These are phyloP conservation scores for Moesziomyces parantarcticus DNA, from an alignment of 1,284 basidiomycete genomes.

Conservation along the genomic window DNA sequence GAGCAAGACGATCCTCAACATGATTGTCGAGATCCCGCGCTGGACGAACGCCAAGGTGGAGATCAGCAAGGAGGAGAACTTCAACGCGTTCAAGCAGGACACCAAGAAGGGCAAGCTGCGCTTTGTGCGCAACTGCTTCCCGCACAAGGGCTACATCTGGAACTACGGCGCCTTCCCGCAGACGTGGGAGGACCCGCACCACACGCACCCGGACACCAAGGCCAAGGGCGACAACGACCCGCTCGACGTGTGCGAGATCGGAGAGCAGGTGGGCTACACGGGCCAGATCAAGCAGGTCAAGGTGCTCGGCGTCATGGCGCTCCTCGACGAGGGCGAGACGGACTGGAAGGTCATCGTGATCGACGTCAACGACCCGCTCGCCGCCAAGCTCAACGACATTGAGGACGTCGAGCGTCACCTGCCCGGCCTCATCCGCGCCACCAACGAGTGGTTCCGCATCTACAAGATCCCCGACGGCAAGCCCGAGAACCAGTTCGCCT, in stretches of 20 bases:
- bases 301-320: slow-evolving; percentile 99
- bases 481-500: slow-evolving; percentile 98
- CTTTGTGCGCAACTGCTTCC: slow-evolving; percentile 99
- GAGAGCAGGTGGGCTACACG: slow-evolving; percentile 95
- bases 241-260: slow-evolving; percentile 99
- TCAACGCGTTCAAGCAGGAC: slow-evolving; percentile 99
- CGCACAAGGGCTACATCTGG: slow-evolving; percentile 87
- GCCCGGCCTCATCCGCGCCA: slow-evolving; percentile 84
- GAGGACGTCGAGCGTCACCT: slow-evolving; percentile 99
- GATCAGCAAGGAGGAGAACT: slow-evolving; percentile 94
- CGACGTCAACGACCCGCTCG: slow-evolving; percentile 95
- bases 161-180: slow-evolving; percentile 82
- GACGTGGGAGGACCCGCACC: slow-evolving; percentile 97
- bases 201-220: slow-evolving; percentile 94
- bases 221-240: slow-evolving; percentile 99
- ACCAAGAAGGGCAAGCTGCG: slow-evolving; percentile 94
- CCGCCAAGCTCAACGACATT: slow-evolving; percentile 96
- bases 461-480: slow-evolving; percentile 98
- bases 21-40: slow-evolving; percentile 83
- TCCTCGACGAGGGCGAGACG: slow-evolving; percentile 70
- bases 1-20: slow-evolving; percentile 74
- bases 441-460: slow-evolving; percentile 86
- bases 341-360: slow-evolving; percentile 75
- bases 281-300: slow-evolving; percentile 99
- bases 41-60: slow-evolving; percentile 99